These are phyloP conservation scores for Wickerhamiella bombiphila DNA, from an alignment of 805 yeast genomes.

Conservation along the genomic window DNA sequence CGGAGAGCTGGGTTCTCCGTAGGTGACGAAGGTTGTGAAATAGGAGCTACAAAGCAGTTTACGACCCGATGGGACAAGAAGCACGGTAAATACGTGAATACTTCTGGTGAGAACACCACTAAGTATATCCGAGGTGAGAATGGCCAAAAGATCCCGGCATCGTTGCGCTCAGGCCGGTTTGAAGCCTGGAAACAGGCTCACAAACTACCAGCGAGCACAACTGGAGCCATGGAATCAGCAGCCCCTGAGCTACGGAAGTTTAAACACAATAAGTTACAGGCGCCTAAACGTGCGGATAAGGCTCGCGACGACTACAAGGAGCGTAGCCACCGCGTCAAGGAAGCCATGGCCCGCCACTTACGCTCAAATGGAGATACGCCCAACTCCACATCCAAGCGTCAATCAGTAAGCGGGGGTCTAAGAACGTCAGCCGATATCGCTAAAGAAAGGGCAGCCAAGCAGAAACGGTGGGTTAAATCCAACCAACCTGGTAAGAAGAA, in stretches of 20 bases:
- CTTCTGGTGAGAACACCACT: constrained; percentile 44
- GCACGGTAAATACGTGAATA: constrained; percentile 73
- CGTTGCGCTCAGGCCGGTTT: constrained; percentile 77
- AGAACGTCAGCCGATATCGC: constrained; percentile 61
- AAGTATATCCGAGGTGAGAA: constrained; percentile 88
- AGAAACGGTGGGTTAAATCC: constrained; percentile 57
- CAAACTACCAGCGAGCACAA: constrained; percentile 32
- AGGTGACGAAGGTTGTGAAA: constrained; percentile 57
- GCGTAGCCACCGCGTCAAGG: constrained; percentile 69
- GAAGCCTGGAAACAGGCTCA: constrained; percentile 81
- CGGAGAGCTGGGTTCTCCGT: constrained; percentile 76
- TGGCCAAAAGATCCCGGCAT: constrained; percentile 85
- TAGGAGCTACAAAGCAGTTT: constrained; percentile 39
- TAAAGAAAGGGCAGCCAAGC: constrained; percentile 54
- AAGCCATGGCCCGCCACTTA: constrained; percentile 64
- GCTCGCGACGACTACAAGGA: constrained; percentile 70
- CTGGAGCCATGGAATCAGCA: constrained; percentile 42
- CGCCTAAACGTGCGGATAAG: constrained; percentile 87
- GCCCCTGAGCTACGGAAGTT: constrained; percentile 26
- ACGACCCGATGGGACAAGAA: constrained; percentile 80
- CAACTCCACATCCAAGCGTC: no score
- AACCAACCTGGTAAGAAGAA: constrained; percentile 13
- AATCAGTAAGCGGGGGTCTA: no score
- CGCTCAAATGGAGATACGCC: constrained; percentile 39
- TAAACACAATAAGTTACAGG: constrained; percentile 57